Evolutionary conservation across 2,329 filamentous ascomycete species (phyloP).

Genomic region (Talaromyces albobiverticillius): DNA sequence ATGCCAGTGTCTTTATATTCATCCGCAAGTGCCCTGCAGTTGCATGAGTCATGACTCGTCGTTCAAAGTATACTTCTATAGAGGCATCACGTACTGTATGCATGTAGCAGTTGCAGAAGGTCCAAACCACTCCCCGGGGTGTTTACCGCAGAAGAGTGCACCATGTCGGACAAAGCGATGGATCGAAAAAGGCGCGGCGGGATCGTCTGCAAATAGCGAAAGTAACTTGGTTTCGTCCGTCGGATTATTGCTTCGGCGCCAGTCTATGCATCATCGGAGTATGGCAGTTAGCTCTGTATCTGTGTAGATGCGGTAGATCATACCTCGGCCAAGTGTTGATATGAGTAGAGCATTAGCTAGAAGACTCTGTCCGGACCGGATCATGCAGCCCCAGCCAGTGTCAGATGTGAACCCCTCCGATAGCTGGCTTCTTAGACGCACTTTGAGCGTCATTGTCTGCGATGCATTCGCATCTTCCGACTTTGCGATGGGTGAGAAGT

Average conservation of each 20-base stretch:
- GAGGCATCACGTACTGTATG: conserved; percentile 69
- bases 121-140: conserved; percentile 97
- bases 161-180: conserved; percentile 92
- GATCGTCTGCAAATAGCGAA: conserved; percentile 81
- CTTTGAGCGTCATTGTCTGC: conserved; percentile 73
- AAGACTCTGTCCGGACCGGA: conserved; percentile 88
- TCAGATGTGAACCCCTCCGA: conserved; percentile 88
- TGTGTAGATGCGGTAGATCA: background rate
- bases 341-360: conserved; percentile 80
- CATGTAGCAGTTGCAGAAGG: conserved; percentile 94
- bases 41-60: background rate
- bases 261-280: conserved; percentile 54
- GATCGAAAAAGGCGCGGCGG: conserved; percentile 84
- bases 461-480: conserved; percentile 70
- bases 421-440: conserved; percentile 77
- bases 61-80: too few relatives aligned
- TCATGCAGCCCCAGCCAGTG: conserved; percentile 98
- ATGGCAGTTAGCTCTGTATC: background rate
- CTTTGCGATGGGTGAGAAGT: conserved; percentile 77
- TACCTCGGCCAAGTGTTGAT: conserved; percentile 75
- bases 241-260: conserved; percentile 63
- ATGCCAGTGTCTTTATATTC: conserved; percentile 61
- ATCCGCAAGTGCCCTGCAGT: conserved; percentile 67
- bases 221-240: conserved; percentile 69
- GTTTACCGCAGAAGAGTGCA: conserved; percentile 82